Conservation (phyloP, 169 alveolate species). For the Plasmodium malariae region DNA sequence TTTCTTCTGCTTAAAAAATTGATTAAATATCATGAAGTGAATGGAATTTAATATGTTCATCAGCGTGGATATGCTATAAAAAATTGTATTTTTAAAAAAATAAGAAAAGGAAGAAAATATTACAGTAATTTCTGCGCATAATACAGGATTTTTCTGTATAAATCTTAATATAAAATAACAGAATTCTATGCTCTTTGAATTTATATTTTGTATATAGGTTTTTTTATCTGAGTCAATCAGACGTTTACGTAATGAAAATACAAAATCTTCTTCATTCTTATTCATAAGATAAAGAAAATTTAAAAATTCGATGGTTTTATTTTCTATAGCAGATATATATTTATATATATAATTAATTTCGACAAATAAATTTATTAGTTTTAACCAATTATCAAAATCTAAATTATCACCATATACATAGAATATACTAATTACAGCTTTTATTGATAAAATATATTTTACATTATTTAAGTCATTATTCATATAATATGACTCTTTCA, state of each 20-base stretch:
- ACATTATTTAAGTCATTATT: slow-evolving; percentile 66
- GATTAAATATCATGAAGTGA: slow-evolving; percentile 75
- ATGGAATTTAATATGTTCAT: slow-evolving; percentile 64
- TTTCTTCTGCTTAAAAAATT: slow-evolving; percentile 55
- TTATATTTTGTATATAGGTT: slow-evolving; percentile 30
- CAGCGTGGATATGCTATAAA: slow-evolving; percentile 45
- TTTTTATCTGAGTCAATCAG: slow-evolving; percentile 20
- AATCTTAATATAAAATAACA: slow-evolving; percentile 65
- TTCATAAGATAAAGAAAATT: slow-evolving; percentile 54
- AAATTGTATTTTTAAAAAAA: slow-evolving; percentile 64
- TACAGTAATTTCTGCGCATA: slow-evolving; percentile 73
- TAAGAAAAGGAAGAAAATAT: slow-evolving; percentile 59
- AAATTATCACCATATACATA: slow-evolving; percentile 69
- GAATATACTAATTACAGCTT: slow-evolving; percentile 64
- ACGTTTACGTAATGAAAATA: slow-evolving; percentile 15
- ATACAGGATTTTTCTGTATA: slow-evolving; percentile 73
- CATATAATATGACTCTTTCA: slow-evolving; percentile 60
- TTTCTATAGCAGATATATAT: slow-evolving; percentile 67
- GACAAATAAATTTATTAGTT: slow-evolving; percentile 50
- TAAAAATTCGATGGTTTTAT: slow-evolving; percentile 62
- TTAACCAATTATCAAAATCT: slow-evolving; percentile 67
- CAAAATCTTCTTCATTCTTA: slow-evolving; percentile 58
- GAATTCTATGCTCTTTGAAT: slow-evolving; percentile 64
- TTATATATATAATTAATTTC: slow-evolving; percentile 71
- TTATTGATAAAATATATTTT: slow-evolving; percentile 65